Percentiles rank a stretch among this genome's conserved stretches.
These are phyloP conservation scores for Aspergillus pseudoglaucus DNA, from an alignment of 2,329 filamentous ascomycete species.

Conservation along the genomic window DNA sequence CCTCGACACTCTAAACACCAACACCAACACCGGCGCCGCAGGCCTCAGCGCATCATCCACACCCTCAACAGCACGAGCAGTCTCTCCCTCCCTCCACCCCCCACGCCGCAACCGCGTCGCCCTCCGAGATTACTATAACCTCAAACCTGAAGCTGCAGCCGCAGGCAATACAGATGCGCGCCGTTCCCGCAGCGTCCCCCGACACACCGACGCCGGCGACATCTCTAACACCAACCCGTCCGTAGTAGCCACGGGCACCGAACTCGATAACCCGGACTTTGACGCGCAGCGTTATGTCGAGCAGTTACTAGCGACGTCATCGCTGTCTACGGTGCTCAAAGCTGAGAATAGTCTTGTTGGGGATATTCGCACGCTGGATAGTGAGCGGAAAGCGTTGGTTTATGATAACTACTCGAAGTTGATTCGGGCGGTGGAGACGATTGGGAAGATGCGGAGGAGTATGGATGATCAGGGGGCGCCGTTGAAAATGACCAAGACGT, in stretches of 20 bases:
- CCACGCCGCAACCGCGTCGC: conserved; percentile 69
- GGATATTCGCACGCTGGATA: conserved; percentile 84
- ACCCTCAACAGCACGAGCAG: conserved; percentile 36
- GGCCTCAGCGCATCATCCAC: conserved; percentile 39
- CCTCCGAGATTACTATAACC: conserved; percentile 89
- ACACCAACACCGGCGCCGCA: conserved; percentile 46
- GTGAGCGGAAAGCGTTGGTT: conserved; percentile 92
- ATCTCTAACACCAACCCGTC: conserved; percentile 31
- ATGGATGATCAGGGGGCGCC: conserved; percentile 42
- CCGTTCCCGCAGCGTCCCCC: conserved; percentile 33
- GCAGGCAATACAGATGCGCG: conserved; percentile 20
- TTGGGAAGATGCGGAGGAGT: conserved; percentile 58
- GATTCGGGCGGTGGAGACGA: conserved; percentile 94
- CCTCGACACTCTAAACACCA: conserved; percentile 59
- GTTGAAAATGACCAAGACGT: conserved; percentile 41
- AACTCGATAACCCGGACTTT: conserved; percentile 70
- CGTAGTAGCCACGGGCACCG: conserved; percentile 34
- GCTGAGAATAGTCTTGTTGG: conserved; percentile 41
- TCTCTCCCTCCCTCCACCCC: conserved; percentile 29
- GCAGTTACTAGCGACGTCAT: conserved; percentile 36
- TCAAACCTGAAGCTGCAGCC: conserved; percentile 48
- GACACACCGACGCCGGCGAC: conserved; percentile 34
- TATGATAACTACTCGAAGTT: conserved; percentile 98
- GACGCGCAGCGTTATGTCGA: conserved; percentile 55
- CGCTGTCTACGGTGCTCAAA: conserved; percentile 38